Percentiles rank a stretch among this genome's conserved stretches.
These are phyloP conservation scores for Pythium biforme DNA, from an alignment of 352 stramenopile species.

Conservation along the genomic window DNA sequence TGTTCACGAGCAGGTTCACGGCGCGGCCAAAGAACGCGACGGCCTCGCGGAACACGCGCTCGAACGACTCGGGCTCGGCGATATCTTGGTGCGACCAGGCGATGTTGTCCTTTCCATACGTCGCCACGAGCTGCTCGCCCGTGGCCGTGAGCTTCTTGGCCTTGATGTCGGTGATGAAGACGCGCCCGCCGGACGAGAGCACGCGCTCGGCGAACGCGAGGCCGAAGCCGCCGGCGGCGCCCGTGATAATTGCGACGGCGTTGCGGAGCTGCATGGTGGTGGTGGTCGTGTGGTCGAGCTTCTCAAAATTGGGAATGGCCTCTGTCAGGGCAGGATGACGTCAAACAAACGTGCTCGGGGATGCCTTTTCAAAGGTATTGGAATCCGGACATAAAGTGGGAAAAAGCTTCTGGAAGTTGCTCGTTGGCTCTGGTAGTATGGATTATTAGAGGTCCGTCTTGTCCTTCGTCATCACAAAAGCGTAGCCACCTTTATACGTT, in stretches of 20 bases:
- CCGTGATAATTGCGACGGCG: slow-evolving; percentile 69
- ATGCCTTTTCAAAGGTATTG: not conserved
- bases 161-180: slow-evolving; percentile 76
- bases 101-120: slow-evolving; percentile 49
- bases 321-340: not conserved
- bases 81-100: slow-evolving; percentile 67
- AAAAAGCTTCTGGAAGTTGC: too few species aligned
- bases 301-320: slow-evolving; percentile 6
- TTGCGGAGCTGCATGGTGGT: slow-evolving; percentile 56
- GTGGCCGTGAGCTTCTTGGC: slow-evolving; percentile 45
- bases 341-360: not conserved
- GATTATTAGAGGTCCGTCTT: not conserved
- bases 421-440: not conserved
- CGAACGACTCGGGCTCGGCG: slow-evolving; percentile 57
- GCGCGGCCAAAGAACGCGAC: slow-evolving; percentile 52
- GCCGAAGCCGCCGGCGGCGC: slow-evolving; percentile 60
- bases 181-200: slow-evolving; percentile 44
- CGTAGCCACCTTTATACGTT: not conserved
- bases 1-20: slow-evolving; percentile 78
- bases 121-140: slow-evolving; percentile 48
- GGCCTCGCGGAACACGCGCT: slow-evolving; percentile 56
- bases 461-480: not conserved
- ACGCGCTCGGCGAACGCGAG: slow-evolving; percentile 60
- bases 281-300: not conserved
- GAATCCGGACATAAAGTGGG: not conserved